phyloP scores from a whole-genome alignment of 345 rosid species.

The Pugionium cornutum region DNA sequence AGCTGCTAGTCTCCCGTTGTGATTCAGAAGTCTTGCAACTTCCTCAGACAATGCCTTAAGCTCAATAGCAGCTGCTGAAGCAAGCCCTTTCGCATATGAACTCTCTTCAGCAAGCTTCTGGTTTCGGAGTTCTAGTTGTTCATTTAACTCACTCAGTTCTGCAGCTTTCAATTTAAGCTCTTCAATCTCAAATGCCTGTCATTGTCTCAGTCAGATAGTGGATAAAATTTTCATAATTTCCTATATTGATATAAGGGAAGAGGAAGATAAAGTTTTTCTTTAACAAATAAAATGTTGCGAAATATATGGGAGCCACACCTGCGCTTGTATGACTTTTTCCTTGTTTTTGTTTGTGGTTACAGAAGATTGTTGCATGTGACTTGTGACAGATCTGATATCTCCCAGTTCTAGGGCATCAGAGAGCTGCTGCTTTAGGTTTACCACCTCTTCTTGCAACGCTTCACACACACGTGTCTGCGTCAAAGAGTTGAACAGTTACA shows the following conservation, averaged over 20 bases:
- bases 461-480: constrained; percentile 72
- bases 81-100: constrained; percentile 91
- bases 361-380: constrained; percentile 30
- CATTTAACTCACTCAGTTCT: constrained; percentile 58
- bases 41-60: constrained; percentile 97
- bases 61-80: constrained; percentile 96
- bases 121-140: constrained; percentile 64
- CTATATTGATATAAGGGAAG: background rate
- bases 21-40: constrained; percentile 89
- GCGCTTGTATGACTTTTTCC: constrained; percentile 30
- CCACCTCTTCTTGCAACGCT: constrained; percentile 69
- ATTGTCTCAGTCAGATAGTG: constrained; percentile 23
- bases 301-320: constrained; percentile 33
- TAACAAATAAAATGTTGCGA: constrained; percentile 16
- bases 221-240: constrained; percentile 7
- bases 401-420: constrained; percentile 58
- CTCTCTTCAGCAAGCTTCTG: constrained; percentile 88
- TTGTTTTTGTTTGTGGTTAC: constrained; percentile 17
- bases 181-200: constrained; percentile 67
- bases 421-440: constrained; percentile 77
- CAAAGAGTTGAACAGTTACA: constrained; percentile 32
- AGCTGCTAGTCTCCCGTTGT: constrained; percentile 64
- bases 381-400: constrained; percentile 30
- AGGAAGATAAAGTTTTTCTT: constrained; percentile 11
- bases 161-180: constrained; percentile 63